phyloP scores from a whole-genome alignment of 2,329 filamentous ascomycete species.

The Arthrobotrys sinensis region DNA sequence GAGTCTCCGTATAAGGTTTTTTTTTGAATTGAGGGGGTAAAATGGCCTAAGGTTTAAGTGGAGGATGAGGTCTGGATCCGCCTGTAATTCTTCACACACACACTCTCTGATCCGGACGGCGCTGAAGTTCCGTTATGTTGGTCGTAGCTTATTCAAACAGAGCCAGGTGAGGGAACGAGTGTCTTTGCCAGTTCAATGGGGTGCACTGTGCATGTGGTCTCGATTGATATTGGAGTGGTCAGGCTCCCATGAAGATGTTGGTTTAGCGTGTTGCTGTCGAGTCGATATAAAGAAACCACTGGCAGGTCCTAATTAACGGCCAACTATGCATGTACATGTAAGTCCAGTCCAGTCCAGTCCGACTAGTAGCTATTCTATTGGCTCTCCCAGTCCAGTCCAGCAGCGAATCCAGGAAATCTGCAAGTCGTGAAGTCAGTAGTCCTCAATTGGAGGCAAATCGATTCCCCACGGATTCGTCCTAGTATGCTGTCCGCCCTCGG shows the following conservation, averaged over 20 bases:
- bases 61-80: not conserved
- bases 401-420: slow-evolving; percentile 17
- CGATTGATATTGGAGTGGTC: not conserved
- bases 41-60: slow-evolving; percentile 10
- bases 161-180: slow-evolving; percentile 1
- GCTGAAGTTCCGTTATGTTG: slow-evolving; percentile 1
- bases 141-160: not conserved
- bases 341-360: slow-evolving; percentile 22
- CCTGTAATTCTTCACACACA: not conserved
- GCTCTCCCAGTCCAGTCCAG: slow-evolving; percentile 1
- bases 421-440: slow-evolving; percentile 20
- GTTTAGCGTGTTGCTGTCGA: slow-evolving; percentile 17
- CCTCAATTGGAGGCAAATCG: slow-evolving; percentile 35
- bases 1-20: slow-evolving; percentile 22
- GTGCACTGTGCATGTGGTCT: not conserved
- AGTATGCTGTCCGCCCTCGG: slow-evolving; percentile 52
- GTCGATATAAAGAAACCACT: slow-evolving; percentile 25
- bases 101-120: not conserved
- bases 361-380: not conserved
- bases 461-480: slow-evolving; percentile 53
- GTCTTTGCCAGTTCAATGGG: slow-evolving; percentile 9
- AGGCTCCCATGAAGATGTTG: slow-evolving; percentile 7
- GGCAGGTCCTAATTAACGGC: slow-evolving; percentile 6
- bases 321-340: slow-evolving; percentile 9
- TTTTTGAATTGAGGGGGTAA: slow-evolving; percentile 16